phyloP scores from a whole-genome alignment of 2,329 filamentous ascomycete genomes.

The Lecanicillium sp. region DNA sequence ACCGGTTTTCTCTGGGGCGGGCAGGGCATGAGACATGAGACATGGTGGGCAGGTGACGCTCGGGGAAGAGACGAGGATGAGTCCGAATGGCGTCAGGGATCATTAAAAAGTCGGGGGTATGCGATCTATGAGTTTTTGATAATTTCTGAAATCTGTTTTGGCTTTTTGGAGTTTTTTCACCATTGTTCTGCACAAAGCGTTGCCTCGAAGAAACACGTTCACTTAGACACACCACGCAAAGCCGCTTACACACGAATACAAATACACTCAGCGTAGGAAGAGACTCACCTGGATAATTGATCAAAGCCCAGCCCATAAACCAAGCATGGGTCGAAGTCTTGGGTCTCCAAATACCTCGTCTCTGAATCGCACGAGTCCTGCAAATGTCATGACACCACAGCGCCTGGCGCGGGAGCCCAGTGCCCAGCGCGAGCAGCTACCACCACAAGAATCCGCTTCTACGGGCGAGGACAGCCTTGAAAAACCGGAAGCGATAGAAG shows the following conservation, averaged over 20 bases:
- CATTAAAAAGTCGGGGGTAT: neutral
- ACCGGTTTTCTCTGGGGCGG: neutral
- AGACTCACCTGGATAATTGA: too few species aligned
- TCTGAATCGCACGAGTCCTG: neutral
- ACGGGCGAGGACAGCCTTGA: conserved; percentile 14
- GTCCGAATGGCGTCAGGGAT: neutral
- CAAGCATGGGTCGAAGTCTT: neutral
- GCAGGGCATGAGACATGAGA: conserved; percentile 6
- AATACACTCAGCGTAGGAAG: too few species aligned
- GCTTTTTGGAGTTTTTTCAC: neutral
- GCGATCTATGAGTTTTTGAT: neutral
- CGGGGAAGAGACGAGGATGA: neutral
- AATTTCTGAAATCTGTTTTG: neutral
- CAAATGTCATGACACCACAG: conserved; percentile 4
- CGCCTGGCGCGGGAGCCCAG: neutral
- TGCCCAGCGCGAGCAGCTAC: neutral
- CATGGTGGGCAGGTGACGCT: conserved; percentile 1
- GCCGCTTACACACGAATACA: conserved; percentile 8
- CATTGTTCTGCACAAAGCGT: too few species aligned
- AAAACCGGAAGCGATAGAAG: neutral
- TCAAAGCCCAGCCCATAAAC: neutral
- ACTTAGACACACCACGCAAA: too few species aligned
- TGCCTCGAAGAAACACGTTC: too few species aligned
- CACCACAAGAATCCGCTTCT: neutral
- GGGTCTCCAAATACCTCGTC: neutral